Conservation (phyloP, 176 grass and related monocot species). For the Avena atlantica region DNA sequence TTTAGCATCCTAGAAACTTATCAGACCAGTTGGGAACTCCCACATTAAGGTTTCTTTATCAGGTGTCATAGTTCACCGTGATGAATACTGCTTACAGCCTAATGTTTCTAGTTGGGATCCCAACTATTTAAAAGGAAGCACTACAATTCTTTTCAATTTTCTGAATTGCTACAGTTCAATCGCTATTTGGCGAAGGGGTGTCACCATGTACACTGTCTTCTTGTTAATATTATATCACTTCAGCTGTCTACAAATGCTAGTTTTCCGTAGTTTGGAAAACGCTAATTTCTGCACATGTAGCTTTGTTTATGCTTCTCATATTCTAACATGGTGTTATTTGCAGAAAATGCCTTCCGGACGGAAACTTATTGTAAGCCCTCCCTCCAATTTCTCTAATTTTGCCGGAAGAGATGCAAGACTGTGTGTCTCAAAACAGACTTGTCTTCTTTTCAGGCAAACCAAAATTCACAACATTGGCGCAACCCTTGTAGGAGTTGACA, state of each 20-base stretch:
- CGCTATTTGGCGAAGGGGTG: not conserved
- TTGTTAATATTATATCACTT: not conserved
- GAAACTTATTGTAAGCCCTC: slow-evolving; percentile 85
- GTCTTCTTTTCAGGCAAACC: slow-evolving; percentile 78
- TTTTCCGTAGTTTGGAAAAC: not conserved
- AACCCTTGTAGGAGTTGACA: slow-evolving; percentile 85
- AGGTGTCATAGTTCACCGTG: not conserved
- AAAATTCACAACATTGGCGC: slow-evolving; percentile 95
- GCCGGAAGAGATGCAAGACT: not conserved
- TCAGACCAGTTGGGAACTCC: not conserved
- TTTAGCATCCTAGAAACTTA: slow-evolving; percentile 3
- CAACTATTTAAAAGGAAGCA: not conserved
- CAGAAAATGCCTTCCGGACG: slow-evolving; percentile 79
- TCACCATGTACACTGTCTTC: slow-evolving; percentile 1
- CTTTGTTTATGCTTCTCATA: slow-evolving; percentile 24
- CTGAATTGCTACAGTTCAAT: not conserved
- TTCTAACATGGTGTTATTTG: slow-evolving; percentile 44
- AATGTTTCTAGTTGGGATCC: not conserved
- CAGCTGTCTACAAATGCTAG: not conserved
- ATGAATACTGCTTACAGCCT: slow-evolving; percentile 3
- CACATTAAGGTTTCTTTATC: not conserved
- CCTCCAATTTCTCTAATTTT: slow-evolving; percentile 31
- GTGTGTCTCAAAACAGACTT: not conserved
- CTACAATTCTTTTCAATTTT: not conserved
- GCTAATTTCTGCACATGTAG: not conserved